Evolutionary conservation across 1,284 basidiomycete genomes (phyloP), one percentile per base, ranked within the genome.

Genomic region (Tylopilus sp.): DNA sequence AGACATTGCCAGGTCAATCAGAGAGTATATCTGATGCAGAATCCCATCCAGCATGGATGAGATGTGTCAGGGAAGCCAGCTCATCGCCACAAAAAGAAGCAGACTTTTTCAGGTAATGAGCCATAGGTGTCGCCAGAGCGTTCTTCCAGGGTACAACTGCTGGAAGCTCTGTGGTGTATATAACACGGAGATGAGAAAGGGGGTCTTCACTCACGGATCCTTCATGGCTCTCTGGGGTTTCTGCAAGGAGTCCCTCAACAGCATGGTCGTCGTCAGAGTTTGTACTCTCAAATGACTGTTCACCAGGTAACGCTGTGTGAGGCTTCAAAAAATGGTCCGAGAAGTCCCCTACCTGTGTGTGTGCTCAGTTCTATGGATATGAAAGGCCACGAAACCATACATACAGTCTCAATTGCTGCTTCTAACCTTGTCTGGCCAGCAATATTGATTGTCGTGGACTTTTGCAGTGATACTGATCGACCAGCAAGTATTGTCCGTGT

Each of bases 31-130:
- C 80, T 32, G 81, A 82, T 32, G 73, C 71, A 60, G 78, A 76
- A 59, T 83, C 82, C 82, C 82, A 84, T n/a, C 82, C 80, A 37
- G 82, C 81, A 48, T 76, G 73, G 56, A 80, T 70, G 45, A 84
- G 75, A 64, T 71, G 74, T 20, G 79, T 76, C 20, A 76, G 72
- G 31, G 76, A 71, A 40, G 69, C 69, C 55, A 69, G 59, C 41
- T 69, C 65, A 54, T 73, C 69, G 37, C 69, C 65, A 49, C 68
- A 64, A 53, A 79, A 78, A 40, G 71, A 71, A 47, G 74, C 60
- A 42, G 69, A 65, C 63, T 68, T 76, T 65, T 58, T 72, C 62
- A 66, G 68, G 62, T 70, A 69, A 65, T 64, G 69, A 22, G 68
- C 67, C 59, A 68, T 69, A 63, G 71, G 57, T 65, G 74, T 64